A percentile compares a stretch with the other conserved stretches of the same genome.
Evolutionary conservation across 176 grass and related monocot genomes (phyloP).

Genomic region (Lolium multiflorum): DNA sequence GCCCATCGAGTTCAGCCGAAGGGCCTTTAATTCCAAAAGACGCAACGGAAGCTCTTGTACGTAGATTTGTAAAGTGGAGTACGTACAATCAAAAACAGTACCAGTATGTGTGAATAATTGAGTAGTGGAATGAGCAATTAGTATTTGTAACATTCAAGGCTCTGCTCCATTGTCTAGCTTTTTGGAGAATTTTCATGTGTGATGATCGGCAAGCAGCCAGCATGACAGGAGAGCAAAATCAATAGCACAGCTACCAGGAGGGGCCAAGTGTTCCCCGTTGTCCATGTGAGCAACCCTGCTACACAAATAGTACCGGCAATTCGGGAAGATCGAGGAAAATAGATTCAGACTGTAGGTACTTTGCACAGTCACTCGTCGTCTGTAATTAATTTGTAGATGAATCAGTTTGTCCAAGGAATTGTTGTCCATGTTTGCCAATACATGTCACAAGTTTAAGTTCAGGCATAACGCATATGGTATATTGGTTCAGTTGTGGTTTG

Average conservation of each 20-base stretch:
- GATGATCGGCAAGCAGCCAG: conserved; percentile 13
- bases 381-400: not conserved
- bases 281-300: not conserved
- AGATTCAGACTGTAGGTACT: not conserved
- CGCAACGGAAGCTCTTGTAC: not conserved
- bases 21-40: not conserved
- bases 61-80: not conserved
- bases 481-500: not conserved
- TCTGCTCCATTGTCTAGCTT: conserved; percentile 5
- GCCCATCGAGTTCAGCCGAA: not conserved
- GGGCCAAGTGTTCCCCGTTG: not conserved
- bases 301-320: not conserved
- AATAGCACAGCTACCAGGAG: not conserved
- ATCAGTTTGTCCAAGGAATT: not conserved
- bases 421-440: not conserved
- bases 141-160: conserved; percentile 31
- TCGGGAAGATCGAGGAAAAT: not conserved
- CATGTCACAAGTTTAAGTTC: not conserved
- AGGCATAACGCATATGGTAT: not conserved
- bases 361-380: not conserved
- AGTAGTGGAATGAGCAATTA: not conserved
- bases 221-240: conserved; percentile 17
- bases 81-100: conserved; percentile 11
- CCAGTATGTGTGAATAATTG: conserved; percentile 27
- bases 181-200: conserved; percentile 13